These are phyloP conservation scores for Podospora sp. DNA, from an alignment of 495 filamentous ascomycete species.

Conservation along the genomic window DNA sequence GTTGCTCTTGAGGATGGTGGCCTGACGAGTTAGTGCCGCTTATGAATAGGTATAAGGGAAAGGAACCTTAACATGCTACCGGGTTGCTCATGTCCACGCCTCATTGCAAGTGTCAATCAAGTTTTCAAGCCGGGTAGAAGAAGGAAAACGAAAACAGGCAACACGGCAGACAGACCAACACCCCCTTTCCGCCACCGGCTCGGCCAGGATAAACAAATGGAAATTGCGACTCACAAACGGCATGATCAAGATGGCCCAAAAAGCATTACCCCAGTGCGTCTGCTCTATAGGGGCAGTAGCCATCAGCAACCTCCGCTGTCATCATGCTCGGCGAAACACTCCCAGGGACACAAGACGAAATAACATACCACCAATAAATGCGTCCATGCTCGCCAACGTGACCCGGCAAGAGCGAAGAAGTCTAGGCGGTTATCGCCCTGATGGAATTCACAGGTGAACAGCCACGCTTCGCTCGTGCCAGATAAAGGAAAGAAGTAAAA, in stretches of 20 bases:
- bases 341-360: background rate
- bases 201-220: background rate
- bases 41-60: background rate
- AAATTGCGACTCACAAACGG: constrained; percentile 44
- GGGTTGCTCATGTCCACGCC: constrained; percentile 53
- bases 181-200: background rate
- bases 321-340: background rate
- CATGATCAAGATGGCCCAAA: constrained; percentile 58
- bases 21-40: constrained; percentile 19
- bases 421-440: constrained; percentile 47
- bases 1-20: constrained; percentile 61
- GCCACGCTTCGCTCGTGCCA: constrained; percentile 47
- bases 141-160: background rate
- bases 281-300: constrained; percentile 51
- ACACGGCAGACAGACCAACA: background rate
- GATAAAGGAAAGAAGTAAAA: constrained; percentile 54
- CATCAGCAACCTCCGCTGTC: constrained; percentile 44
- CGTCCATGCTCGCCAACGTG: constrained; percentile 54
- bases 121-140: background rate
- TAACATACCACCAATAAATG: constrained; percentile 41
- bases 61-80: constrained; percentile 19
- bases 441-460: constrained; percentile 55
- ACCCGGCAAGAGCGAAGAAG: constrained; percentile 56
- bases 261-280: constrained; percentile 64
- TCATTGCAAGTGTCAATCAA: background rate